Conservation (phyloP, 2,329 filamentous ascomycete genomes). For the Microsporum ferrugineum region DNA sequence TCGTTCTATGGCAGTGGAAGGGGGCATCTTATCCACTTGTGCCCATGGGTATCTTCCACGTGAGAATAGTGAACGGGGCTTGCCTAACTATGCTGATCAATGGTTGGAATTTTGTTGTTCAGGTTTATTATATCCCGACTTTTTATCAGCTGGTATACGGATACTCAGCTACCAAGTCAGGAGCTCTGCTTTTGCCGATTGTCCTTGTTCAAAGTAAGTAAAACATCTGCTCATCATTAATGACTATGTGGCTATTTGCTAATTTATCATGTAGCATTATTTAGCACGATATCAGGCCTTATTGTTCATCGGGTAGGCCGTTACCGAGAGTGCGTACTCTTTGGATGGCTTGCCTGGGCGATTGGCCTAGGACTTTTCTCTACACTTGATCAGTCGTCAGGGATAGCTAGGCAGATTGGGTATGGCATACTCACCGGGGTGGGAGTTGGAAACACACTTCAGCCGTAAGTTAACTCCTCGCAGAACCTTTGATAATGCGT, state of each 20-base stretch:
- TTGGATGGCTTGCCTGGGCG: conserved; percentile 44
- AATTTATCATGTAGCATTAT: conserved; percentile 32
- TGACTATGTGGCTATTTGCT: neutral
- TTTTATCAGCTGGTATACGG: conserved; percentile 49
- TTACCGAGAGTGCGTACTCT: conserved; percentile 44
- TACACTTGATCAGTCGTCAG: conserved; percentile 39
- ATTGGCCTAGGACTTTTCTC: conserved; percentile 44
- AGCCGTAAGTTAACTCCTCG: conserved; percentile 25
- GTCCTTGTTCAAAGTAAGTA: conserved; percentile 2
- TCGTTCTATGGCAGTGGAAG: conserved; percentile 28
- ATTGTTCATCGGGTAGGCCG: conserved; percentile 43
- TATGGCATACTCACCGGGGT: conserved; percentile 44
- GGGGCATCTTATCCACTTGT: conserved; percentile 19
- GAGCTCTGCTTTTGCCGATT: conserved; percentile 41
- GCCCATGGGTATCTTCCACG: conserved; percentile 44
- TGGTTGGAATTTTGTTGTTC: conserved; percentile 50
- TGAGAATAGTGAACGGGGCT: conserved; percentile 43
- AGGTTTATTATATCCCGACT: conserved; percentile 51
- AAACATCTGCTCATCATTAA: neutral
- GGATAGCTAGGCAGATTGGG: conserved; percentile 44
- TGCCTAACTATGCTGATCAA: conserved; percentile 49
- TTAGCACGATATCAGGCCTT: conserved; percentile 42
- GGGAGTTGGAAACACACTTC: conserved; percentile 43
- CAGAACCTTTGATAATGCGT: neutral
- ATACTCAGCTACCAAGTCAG: conserved; percentile 37